Percentiles rank a stretch among this genome's conserved stretches.
Conservation (phyloP, 2,329 filamentous ascomycete genomes). For the Teratosphaeria gauchensis region DNA sequence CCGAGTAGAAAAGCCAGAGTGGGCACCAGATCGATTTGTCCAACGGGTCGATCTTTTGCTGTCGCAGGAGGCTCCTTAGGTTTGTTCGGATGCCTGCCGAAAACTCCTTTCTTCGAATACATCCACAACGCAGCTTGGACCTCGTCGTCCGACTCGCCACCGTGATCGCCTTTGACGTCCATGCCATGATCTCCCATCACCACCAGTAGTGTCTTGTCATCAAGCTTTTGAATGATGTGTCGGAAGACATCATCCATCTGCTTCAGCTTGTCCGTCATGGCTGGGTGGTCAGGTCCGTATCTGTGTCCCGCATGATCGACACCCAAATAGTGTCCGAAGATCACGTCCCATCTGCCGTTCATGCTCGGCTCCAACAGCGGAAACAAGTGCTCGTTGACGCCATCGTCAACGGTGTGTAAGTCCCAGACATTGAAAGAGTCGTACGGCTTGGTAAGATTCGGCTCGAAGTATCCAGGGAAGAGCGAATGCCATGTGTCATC, state of each 20-base stretch:
- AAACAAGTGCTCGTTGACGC: constrained; percentile 82
- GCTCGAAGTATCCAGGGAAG: constrained; percentile 88
- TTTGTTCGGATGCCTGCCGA: constrained; percentile 60
- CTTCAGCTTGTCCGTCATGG: constrained; percentile 80
- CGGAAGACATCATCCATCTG: constrained; percentile 83
- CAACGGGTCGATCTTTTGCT: constrained; percentile 65
- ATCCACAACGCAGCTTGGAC: constrained; percentile 94
- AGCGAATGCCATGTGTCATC: constrained; percentile 95
- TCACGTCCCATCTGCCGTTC: constrained; percentile 74
- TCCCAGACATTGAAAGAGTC: constrained; percentile 99
- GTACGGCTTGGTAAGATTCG: constrained; percentile 76
- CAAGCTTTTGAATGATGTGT: constrained; percentile 59
- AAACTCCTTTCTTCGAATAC: constrained; percentile 82
- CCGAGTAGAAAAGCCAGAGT: constrained; percentile 82
- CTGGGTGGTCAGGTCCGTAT: constrained; percentile 84
- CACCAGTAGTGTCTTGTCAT: constrained; percentile 78
- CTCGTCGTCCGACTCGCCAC: constrained; percentile 95
- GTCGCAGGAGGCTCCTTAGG: constrained; percentile 49
- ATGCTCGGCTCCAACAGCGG: constrained; percentile 62
- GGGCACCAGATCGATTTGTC: constrained; percentile 90
- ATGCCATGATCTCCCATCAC: constrained; percentile 99
- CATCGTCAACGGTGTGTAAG: constrained; percentile 90
- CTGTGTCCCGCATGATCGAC: constrained; percentile 96
- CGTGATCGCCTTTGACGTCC: constrained; percentile 94
- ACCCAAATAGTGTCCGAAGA: constrained; percentile 87